phyloP scores from a whole-genome alignment of 257 asterid genomes.

The Nicotiana noctiflora region DNA sequence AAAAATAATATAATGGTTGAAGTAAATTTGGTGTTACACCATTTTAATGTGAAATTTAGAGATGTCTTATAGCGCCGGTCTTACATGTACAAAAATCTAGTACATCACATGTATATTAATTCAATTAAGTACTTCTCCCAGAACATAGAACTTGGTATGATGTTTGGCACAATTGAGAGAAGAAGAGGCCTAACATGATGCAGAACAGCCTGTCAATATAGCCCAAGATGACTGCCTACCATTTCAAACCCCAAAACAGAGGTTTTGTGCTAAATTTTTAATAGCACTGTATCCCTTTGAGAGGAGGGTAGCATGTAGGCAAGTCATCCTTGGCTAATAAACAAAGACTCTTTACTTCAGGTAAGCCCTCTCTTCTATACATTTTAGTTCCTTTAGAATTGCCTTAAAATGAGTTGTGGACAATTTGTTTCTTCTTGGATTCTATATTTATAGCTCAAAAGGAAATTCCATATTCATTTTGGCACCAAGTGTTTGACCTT shows the following conservation, averaged over 20 bases:
- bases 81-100: too few relatives aligned
- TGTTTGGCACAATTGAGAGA: not conserved
- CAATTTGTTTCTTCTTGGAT: not conserved
- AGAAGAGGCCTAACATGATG: conserved; percentile 16
- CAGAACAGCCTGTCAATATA: too few relatives aligned
- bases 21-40: too few relatives aligned
- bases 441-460: not conserved
- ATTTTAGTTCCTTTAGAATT: not conserved
- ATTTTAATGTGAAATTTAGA: too few relatives aligned
- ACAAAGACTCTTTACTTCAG: conserved; percentile 5
- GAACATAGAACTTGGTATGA: too few relatives aligned
- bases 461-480: not conserved
- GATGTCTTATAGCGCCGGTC: too few relatives aligned
- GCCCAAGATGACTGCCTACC: conserved; percentile 5
- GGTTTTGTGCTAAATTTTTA: too few relatives aligned
- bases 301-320: not conserved
- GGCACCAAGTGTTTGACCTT: not conserved
- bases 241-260: not conserved
- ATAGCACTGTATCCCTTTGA: not conserved
- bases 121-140: not conserved
- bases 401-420: not conserved
- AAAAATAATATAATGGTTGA: too few relatives aligned
- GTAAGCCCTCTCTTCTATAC: not conserved
- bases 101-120: too few relatives aligned
- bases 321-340: conserved; percentile 14